A percentile compares a stretch with the other conserved stretches of the same genome.
phyloP scores from a whole-genome alignment of 441 rosid species.

The Erodium texanum region DNA sequence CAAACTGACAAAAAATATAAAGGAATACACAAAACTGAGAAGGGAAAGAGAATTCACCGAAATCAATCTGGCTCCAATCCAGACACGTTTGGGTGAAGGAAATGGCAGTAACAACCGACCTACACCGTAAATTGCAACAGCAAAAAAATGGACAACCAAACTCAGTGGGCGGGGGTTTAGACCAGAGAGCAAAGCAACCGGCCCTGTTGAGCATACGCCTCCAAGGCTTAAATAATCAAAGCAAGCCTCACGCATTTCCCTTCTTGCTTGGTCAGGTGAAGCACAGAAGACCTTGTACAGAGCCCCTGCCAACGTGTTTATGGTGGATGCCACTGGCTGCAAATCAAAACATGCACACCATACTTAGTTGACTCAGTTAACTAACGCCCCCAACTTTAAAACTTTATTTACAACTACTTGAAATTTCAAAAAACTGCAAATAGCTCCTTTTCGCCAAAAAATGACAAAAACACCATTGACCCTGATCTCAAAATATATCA shows the following conservation, averaged over 20 bases:
- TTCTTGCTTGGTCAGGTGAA: slow-evolving; percentile 59
- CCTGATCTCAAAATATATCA: too few species aligned
- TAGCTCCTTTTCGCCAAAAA: too few species aligned
- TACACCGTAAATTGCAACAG: slow-evolving; percentile 71
- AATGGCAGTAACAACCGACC: slow-evolving; percentile 70
- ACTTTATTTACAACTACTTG: too few species aligned
- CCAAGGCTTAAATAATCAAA: slow-evolving; percentile 78
- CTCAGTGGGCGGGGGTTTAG: slow-evolving; percentile 64
- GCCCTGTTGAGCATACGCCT: slow-evolving; percentile 58
- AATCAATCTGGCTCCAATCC: slow-evolving; percentile 70
- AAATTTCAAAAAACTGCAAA: too few species aligned
- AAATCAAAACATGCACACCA: slow-evolving; percentile 6
- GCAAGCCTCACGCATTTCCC: slow-evolving; percentile 78
- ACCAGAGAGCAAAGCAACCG: slow-evolving; percentile 67
- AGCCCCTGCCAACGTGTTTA: slow-evolving; percentile 76
- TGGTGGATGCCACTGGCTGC: slow-evolving; percentile 84
- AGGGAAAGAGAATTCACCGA: slow-evolving; percentile 26
- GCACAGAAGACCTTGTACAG: slow-evolving; percentile 73
- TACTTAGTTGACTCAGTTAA: too few species aligned
- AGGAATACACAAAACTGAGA: not conserved
- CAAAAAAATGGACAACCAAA: slow-evolving; percentile 74
- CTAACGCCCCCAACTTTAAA: too few species aligned
- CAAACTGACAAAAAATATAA: not conserved
- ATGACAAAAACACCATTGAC: too few species aligned
- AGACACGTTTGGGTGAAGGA: slow-evolving; percentile 67